Conservation (phyloP, 371 early-diverging fungal species). For the Apophysomyces elegans region DNA sequence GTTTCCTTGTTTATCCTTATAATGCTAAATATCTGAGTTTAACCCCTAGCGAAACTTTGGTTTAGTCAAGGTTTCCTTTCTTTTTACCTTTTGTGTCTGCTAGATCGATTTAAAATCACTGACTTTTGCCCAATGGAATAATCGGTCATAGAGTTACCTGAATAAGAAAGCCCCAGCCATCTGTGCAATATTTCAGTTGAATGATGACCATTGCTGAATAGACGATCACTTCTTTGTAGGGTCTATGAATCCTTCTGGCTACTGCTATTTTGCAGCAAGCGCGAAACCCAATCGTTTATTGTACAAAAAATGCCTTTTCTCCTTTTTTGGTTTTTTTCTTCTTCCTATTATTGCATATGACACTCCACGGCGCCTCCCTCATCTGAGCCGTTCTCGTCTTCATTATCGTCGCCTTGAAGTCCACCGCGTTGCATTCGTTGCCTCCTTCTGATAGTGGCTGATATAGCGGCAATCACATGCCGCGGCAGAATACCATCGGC, state of each 20-base stretch:
- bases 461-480: conserved; percentile 30
- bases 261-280: no score
- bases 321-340: conserved; percentile 1
- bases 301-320: background rate
- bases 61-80: background rate
- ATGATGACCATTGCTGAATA: no score
- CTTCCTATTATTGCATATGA: conserved; percentile 8
- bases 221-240: no score
- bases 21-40: no score
- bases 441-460: conserved; percentile 14
- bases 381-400: conserved; percentile 10
- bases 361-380: conserved; percentile 12
- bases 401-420: conserved; percentile 17
- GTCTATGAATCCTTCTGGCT: no score
- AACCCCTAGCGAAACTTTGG: no score
- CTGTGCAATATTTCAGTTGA: no score
- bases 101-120: background rate
- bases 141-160: no score
- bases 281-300: no score
- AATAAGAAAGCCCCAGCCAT: no score
- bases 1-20: no score
- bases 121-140: no score
- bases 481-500: conserved; percentile 27
- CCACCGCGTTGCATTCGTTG: conserved; percentile 2
- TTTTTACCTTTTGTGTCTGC: background rate